These are phyloP conservation scores for Starmerella cellae DNA, from an alignment of 805 yeast genomes.

Conservation along the genomic window DNA sequence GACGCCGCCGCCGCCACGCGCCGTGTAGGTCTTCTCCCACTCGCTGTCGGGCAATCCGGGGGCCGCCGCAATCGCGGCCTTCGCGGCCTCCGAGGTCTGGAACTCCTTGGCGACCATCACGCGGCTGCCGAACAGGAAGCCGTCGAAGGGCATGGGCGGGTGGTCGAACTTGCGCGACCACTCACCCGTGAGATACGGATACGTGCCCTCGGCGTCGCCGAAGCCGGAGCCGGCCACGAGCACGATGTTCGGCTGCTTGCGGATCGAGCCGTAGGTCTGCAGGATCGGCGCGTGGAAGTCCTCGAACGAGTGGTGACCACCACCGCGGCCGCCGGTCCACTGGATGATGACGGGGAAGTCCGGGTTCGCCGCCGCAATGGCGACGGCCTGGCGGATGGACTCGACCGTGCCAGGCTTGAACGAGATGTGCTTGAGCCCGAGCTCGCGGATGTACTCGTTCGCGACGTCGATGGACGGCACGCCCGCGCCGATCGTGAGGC, in stretches of 20 bases:
- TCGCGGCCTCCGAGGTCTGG: conserved; percentile 84
- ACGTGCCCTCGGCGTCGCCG: conserved; percentile 92
- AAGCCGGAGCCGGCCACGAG: conserved; percentile 97
- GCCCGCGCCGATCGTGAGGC: conserved; percentile 97
- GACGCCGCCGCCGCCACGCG: conserved; percentile 85
- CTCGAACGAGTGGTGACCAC: conserved; percentile 99
- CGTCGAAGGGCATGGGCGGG: conserved; percentile 99
- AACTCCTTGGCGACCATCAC: conserved; percentile 97
- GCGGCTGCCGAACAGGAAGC: conserved; percentile 89
- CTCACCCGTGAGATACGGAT: conserved; percentile 92
- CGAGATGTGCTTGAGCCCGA: conserved; percentile 87
- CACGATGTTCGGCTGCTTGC: conserved; percentile 80
- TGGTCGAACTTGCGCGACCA: conserved; percentile 82
- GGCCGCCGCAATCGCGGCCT: conserved; percentile 78
- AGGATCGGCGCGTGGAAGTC: conserved; percentile 97
- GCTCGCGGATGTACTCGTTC: conserved; percentile 81
- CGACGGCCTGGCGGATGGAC: conserved; percentile 70
- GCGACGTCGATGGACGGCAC: conserved; percentile 98
- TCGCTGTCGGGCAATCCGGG: conserved; percentile 76
- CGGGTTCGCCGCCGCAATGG: conserved; percentile 93
- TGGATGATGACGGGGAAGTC: conserved; percentile 91
- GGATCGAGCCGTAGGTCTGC: conserved; percentile 88
- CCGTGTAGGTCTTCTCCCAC: conserved; percentile 92
- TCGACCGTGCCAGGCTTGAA: conserved; percentile 97
- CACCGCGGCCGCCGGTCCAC: conserved; percentile 99